Base-by-base conservation (phyloP, 108 stramenopile species). In the Ochromonas danica region DNA sequence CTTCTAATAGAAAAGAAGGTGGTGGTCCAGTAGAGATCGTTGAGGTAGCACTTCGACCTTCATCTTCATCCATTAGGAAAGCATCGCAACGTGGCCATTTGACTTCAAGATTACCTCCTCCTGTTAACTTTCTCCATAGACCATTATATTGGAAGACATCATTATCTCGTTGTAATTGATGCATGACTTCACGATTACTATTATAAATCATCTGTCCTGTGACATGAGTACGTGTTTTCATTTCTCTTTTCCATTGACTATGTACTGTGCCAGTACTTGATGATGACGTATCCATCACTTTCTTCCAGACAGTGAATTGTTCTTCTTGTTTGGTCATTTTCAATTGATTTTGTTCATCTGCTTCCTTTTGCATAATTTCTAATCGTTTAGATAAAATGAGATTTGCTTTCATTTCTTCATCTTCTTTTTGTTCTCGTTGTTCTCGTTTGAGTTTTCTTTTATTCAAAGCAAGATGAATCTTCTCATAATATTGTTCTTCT, bases 401-500 rank as follows among this genome's bases (percentile, higher is more conserved):
- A 6, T 28, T 25, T 67, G 3, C 10, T 33, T 25, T 28, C 63
- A 14, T 36, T 28, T 67, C 25, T 28, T 35, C 27, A 10, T 14
- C 10, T 36, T 28, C 63, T 36, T 28, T 36, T 25, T 67, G 3
- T 10, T 35, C 27, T 6, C 63, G 17, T 28, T 28, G 14, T 33
- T 31, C 31, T 33, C 31, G 17, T 67, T 36, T 28, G 6, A 35
- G 63, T 67, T 67, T 67, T 10, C 25, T 67, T 36, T 67, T 67
- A 25, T 33, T 67, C 31, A 67, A 67, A 10, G 27, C 17, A 6
- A 14, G 3, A 10, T 28, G 3, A 36, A 67, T 28, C 6, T 67
- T 33, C 31, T 67, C 63, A 67, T 35, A 67, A 36, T 36, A 36
- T 36, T 67, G 3, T 3, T 67, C 63, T 67, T 67, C 33, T 28